Evolutionary conservation across 768 basidiomycete species (phyloP), one percentile per base, ranked within the genome.

Genomic region (Antrodiella citrinella): DNA sequence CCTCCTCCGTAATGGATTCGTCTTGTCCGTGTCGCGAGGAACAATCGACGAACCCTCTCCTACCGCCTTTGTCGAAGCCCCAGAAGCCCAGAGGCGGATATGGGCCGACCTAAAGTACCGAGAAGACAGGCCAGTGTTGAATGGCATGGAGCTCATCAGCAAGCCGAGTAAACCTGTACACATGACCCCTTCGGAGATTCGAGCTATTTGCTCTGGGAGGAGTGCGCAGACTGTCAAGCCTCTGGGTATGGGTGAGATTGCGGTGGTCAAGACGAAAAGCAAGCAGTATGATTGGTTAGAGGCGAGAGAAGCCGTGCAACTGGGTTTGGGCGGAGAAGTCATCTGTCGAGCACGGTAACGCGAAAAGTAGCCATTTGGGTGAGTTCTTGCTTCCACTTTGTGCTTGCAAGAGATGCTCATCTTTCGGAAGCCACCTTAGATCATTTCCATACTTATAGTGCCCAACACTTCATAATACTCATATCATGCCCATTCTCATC

Each of bases 21-120:
- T 99, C 64, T 81, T 84, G 48, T 84, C 75, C 62, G 59, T 98
- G 52, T 86, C 90, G 2, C 82, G 91, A 23, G 92, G 92, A 2
- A 87, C 88, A 25, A 66, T 78, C 51, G 67, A 73, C 4, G 69
- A 71, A 0, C 81, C 92, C 1, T 77, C 77, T 15, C 92, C 93
- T 0, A 54, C 60, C 3, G 72, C 72, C 11, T 97, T 93, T 64
- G 59, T 71, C 50, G 54, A 61, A 1, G 82, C 75, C 10, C 70
- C 74, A 53, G 80, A 84, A 24, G 75, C 82, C 1, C 76, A 91
- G 50, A 76, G 77, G 25, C 81, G 92, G 30, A 88, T 98, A 67
- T 96, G 95, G 92, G 90, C 90, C 1, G 81, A 84, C 46, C 81
- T 97, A 56, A 99, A 99, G 69, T 94, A 95, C 70, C 80, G 95